Evolutionary conservation across 1,284 basidiomycete genomes (phyloP).

Genomic region (Boletus sp.): DNA sequence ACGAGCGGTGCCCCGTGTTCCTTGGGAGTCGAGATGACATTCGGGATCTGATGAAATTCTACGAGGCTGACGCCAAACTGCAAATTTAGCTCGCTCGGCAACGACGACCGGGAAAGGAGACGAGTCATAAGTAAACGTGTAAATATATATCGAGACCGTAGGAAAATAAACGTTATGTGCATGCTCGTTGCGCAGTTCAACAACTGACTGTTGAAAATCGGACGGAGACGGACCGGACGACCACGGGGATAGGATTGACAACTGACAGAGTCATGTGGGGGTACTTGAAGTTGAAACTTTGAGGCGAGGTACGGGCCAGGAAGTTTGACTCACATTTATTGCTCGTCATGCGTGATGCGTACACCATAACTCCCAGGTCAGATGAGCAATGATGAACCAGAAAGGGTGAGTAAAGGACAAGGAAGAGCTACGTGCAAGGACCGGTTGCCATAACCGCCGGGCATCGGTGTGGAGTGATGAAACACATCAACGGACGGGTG

Average conservation of each 20-base stretch:
- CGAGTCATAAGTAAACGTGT: slow-evolving; percentile 5
- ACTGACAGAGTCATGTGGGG: not conserved
- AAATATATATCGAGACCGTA: not conserved
- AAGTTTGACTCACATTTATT: not conserved
- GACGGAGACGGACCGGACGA: not conserved
- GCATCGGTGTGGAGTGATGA: not conserved
- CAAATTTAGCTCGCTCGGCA: slow-evolving; percentile 8
- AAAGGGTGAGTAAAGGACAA: no score
- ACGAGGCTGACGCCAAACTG: slow-evolving; percentile 37
- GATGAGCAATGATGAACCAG: not conserved
- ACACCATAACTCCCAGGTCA: not conserved
- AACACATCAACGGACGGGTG: not conserved
- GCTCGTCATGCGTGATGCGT: not conserved
- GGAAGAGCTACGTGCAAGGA: not conserved
- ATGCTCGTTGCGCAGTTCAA: not conserved
- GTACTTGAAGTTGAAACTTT: not conserved
- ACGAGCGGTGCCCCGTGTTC: slow-evolving; percentile 93
- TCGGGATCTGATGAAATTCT: slow-evolving; percentile 83
- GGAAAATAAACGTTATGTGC: not conserved
- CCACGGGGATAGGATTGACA: not conserved
- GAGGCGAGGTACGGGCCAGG: not conserved
- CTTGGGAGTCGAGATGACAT: slow-evolving; percentile 95
- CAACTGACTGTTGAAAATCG: not conserved
- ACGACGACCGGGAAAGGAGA: not conserved
- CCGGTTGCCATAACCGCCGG: not conserved